Base-by-base conservation (phyloP, 2,329 filamentous ascomycete species). In the Alternaria gansuensis region DNA sequence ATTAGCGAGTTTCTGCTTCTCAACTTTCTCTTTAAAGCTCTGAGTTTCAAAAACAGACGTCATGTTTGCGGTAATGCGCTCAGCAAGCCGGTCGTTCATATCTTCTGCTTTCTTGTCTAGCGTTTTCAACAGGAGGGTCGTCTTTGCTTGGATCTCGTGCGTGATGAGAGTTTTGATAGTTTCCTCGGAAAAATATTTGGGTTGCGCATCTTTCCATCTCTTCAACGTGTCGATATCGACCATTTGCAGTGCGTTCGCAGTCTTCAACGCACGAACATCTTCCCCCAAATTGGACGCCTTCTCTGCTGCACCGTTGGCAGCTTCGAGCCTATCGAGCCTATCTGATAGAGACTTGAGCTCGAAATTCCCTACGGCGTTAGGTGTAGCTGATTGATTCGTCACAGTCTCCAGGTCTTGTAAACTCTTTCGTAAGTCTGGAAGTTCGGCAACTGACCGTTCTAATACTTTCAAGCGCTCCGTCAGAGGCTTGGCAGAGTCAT, bases 151-250 rank as follows among this genome's bases (percentile, higher is more conserved):
- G 17, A 51, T 40, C 23, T 57, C 31, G 6, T 37, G n/a, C 4
- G 21, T 21, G 29, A 57, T 17, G 13, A 59, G 14, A 2, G 31
- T 26, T 14, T 31, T 49, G 9, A 37, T 39, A 5, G 17, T 21
- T 13, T 39, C 10, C 1, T 51, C 21, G 13, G 17, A 24, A 8
- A 39, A 48, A 26, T 34, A 10, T 2, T 34, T 40, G n/a, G 50
- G 39, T 37, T 54, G 49, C 13, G 39, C 36, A 7, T 26, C 21
- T 48, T 54, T 54, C 49, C 52, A 54, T 8, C 1, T 57, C 14
- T 41, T 53, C 9, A 50, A 33, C 13, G 21, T 33, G n/a, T 17
- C 28, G 1, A 55, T 34, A 2, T 21, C 43, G 28, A 13, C 41
- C 44, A 26, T 49, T 11, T 49, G 51, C 21, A 48, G 13, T 23